Evolutionary conservation across 768 basidiomycete genomes (phyloP).

Genomic region (Termitomyces sp.): DNA sequence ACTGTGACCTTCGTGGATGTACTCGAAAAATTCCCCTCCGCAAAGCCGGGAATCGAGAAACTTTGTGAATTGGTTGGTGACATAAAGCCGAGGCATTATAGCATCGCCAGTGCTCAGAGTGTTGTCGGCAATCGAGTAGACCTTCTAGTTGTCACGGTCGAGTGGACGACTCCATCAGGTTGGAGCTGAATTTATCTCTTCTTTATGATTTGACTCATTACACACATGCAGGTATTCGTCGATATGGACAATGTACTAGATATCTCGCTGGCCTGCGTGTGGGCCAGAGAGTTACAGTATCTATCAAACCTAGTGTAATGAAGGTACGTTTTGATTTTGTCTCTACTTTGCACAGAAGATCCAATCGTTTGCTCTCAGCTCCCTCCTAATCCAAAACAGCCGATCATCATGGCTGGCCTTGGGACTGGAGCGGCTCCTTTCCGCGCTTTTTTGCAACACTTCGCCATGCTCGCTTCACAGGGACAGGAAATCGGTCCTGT

Average conservation of each 20-base stretch:
- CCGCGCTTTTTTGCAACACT: conserved; percentile 97
- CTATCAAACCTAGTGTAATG: conserved; percentile 99
- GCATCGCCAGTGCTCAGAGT: conserved; percentile 93
- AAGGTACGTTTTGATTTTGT: conserved; percentile 49
- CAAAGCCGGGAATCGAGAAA: conserved; percentile 76
- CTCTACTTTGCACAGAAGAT: not conserved
- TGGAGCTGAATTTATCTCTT: conserved; percentile 17
- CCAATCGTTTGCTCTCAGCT: conserved; percentile 39
- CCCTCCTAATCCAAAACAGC: conserved; percentile 78
- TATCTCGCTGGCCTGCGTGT: conserved; percentile 81
- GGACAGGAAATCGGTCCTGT: conserved; percentile 83
- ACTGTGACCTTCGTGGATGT: conserved; percentile 92
- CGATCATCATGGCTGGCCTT: conserved; percentile 97
- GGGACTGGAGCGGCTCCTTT: conserved; percentile 99
- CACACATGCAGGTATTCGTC: conserved; percentile 47
- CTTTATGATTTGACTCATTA: not conserved
- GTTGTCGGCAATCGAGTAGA: conserved; percentile 95
- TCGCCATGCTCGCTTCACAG: conserved; percentile 74
- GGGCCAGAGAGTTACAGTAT: conserved; percentile 94
- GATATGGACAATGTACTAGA: conserved; percentile 94
- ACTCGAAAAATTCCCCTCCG: conserved; percentile 67
- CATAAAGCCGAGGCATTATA: conserved; percentile 97
- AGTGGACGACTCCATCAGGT: conserved; percentile 88
- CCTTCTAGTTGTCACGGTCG: conserved; percentile 91
- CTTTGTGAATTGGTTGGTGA: conserved; percentile 89